Conservation (phyloP, 2,329 filamentous ascomycete genomes). For the Tolypocladium sp. region DNA sequence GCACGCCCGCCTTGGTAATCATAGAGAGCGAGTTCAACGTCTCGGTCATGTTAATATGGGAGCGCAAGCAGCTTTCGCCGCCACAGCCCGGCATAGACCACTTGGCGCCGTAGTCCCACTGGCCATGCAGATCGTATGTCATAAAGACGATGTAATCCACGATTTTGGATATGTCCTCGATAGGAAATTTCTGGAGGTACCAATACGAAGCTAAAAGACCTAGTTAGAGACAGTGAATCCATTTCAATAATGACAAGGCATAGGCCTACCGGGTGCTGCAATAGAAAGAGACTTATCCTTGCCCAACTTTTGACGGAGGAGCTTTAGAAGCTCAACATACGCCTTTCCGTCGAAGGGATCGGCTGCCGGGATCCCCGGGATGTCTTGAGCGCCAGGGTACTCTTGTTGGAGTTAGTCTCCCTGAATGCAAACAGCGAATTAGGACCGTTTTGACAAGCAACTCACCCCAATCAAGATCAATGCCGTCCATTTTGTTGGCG, state of each 20-base stretch:
- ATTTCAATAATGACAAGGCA: too few species aligned
- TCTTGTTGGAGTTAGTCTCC: constrained; percentile 5
- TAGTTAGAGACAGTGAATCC: too few species aligned
- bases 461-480: constrained; percentile 31
- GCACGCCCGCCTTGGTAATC: constrained; percentile 23
- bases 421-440: too few species aligned
- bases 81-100: constrained; percentile 15
- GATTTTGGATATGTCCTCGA: constrained; percentile 12
- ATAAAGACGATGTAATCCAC: constrained; percentile 26
- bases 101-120: constrained; percentile 17
- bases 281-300: constrained; percentile 18
- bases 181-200: constrained; percentile 22
- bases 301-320: constrained; percentile 1
- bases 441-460: too few species aligned
- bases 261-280: constrained; percentile 12
- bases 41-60: constrained; percentile 26
- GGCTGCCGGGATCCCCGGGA: constrained; percentile 19
- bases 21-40: constrained; percentile 20
- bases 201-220: constrained; percentile 16
- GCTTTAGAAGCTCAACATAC: constrained; percentile 9
- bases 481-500: constrained; percentile 24
- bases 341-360: constrained; percentile 1
- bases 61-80: constrained; percentile 22
- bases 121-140: constrained; percentile 25
- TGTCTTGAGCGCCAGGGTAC: constrained; percentile 18